phyloP scores from a whole-genome alignment of 2,329 filamentous ascomycete species.

The Colletotrichum sp. region DNA sequence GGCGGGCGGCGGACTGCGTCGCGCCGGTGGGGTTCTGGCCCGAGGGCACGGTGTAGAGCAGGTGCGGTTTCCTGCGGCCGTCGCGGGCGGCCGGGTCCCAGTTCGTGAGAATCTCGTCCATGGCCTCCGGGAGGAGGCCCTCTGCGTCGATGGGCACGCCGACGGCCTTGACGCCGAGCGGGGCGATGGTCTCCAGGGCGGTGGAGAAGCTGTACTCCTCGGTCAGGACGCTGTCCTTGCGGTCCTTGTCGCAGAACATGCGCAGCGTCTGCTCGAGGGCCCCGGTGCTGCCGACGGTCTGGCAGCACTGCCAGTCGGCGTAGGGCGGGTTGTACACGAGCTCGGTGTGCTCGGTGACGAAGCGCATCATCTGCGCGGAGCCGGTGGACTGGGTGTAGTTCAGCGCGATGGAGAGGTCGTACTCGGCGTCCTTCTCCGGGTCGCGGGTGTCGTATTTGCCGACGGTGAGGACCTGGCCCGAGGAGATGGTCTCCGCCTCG shows the following conservation, averaged over 20 bases:
- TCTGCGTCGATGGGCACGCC: conserved; percentile 59
- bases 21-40: conserved; percentile 93
- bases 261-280: conserved; percentile 84
- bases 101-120: conserved; percentile 55
- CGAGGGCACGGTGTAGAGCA: conserved; percentile 69
- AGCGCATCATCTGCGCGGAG: conserved; percentile 85
- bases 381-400: conserved; percentile 94
- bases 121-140: conserved; percentile 54
- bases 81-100: conserved; percentile 55
- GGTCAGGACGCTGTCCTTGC: conserved; percentile 80
- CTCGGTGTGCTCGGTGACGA: conserved; percentile 94
- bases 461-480: conserved; percentile 66
- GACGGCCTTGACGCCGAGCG: conserved; percentile 56
- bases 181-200: conserved; percentile 62
- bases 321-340: conserved; percentile 88
- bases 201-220: conserved; percentile 93
- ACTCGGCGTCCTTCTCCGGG: conserved; percentile 36
- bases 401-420: conserved; percentile 85
- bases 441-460: conserved; percentile 85
- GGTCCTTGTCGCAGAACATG: conserved; percentile 74
- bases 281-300: conserved; percentile 87
- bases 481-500: conserved; percentile 67
- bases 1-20: conserved; percentile 72
- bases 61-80: conserved; percentile 54
- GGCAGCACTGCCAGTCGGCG: conserved; percentile 83